phyloP scores from a whole-genome alignment of 805 yeast genomes.

The Kazachstania kunashirensis region DNA sequence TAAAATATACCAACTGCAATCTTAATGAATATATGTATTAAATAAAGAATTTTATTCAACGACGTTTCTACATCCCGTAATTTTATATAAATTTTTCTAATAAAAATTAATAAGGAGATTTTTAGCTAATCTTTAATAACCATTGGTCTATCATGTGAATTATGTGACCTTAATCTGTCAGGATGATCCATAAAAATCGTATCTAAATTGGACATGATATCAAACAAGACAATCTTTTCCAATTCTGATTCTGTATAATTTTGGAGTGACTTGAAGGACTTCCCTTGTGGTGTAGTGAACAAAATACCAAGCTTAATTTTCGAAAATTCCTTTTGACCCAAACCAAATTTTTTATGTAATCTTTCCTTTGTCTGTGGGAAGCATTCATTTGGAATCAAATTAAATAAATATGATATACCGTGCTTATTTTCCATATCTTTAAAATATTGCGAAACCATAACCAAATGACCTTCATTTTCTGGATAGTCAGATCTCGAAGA shows the following conservation, averaged over 20 bases:
- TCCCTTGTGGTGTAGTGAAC: slow-evolving; percentile 27
- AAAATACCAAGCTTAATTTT: slow-evolving; percentile 48
- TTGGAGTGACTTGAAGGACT: slow-evolving; percentile 29
- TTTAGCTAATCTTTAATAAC: slow-evolving; percentile 36
- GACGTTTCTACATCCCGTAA: no score
- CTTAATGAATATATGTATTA: no score
- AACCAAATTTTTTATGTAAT: slow-evolving; percentile 58
- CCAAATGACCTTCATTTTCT: slow-evolving; percentile 32
- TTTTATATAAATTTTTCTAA: background rate
- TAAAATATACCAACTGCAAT: no score
- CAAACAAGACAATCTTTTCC: slow-evolving; percentile 39
- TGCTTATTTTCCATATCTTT: slow-evolving; percentile 58
- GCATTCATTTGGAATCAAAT: slow-evolving; percentile 57
- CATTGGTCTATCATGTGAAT: slow-evolving; percentile 48
- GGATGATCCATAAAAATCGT: slow-evolving; percentile 79
- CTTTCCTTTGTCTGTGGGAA: slow-evolving; percentile 55
- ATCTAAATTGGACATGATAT: slow-evolving; percentile 41
- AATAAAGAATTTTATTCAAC: no score
- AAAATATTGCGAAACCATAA: slow-evolving; percentile 69
- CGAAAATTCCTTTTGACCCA: slow-evolving; percentile 71
- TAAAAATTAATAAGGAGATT: no score
- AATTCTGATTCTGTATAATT: slow-evolving; percentile 44
- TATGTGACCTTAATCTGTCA: slow-evolving; percentile 59
- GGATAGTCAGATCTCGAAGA: slow-evolving; percentile 6
- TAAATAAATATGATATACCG: slow-evolving; percentile 78